Evolutionary conservation across 331 rosid genomes (phyloP).

Genomic region (Acacia concinna): DNA sequence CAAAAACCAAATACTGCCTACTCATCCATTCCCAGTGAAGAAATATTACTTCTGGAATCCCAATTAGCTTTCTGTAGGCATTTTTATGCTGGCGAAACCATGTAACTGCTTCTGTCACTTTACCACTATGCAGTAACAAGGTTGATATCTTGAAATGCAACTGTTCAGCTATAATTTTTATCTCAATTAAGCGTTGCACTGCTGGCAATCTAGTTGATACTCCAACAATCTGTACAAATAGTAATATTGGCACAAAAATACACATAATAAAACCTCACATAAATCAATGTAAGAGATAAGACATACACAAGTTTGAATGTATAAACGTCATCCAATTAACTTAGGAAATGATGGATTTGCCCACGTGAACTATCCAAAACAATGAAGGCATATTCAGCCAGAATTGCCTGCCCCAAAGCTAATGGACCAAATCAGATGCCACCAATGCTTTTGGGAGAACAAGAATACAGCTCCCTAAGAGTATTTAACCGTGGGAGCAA

Average conservation of each 20-base stretch:
- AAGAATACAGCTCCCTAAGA: not conserved
- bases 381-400: slow-evolving; percentile 3
- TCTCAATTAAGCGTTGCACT: slow-evolving; percentile 85
- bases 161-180: slow-evolving; percentile 79
- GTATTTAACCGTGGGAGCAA: slow-evolving; percentile 13
- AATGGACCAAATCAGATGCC: not conserved
- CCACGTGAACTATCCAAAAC: slow-evolving; percentile 7
- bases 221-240: slow-evolving; percentile 65
- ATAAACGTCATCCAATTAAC: slow-evolving; percentile 21
- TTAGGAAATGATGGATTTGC: not conserved
- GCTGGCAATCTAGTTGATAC: slow-evolving; percentile 71
- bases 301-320: not conserved
- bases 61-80: slow-evolving; percentile 68
- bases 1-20: slow-evolving; percentile 91
- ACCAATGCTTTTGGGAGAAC: not conserved
- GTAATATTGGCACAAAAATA: slow-evolving; percentile 27
- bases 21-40: slow-evolving; percentile 99
- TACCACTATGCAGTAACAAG: slow-evolving; percentile 90
- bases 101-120: slow-evolving; percentile 72
- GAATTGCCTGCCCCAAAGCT: not conserved
- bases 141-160: slow-evolving; percentile 87
- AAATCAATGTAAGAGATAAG: slow-evolving; percentile 10
- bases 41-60: slow-evolving; percentile 78
- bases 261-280: slow-evolving; percentile 12
- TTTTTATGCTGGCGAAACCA: slow-evolving; percentile 87